Conservation (phyloP, 2,329 filamentous ascomycete species). For the Coleophoma crateriformis region DNA sequence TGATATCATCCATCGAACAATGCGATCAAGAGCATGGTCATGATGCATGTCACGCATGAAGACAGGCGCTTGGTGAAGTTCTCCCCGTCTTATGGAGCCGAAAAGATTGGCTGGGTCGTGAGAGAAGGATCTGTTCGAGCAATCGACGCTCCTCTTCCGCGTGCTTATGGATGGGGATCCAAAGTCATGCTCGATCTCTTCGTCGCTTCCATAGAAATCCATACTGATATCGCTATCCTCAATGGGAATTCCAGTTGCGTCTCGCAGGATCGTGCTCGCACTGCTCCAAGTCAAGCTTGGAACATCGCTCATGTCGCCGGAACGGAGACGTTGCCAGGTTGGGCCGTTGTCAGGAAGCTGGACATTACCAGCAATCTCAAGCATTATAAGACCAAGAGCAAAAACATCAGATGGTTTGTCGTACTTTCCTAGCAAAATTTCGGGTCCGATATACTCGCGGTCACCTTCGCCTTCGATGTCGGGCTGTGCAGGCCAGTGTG, state of each 20-base stretch:
- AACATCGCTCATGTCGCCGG: conserved; percentile 83
- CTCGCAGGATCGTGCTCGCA: conserved; percentile 64
- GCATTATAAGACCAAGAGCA: conserved; percentile 86
- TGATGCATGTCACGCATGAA: conserved; percentile 84
- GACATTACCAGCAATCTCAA: conserved; percentile 92
- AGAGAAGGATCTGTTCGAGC: conserved; percentile 22
- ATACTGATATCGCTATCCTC: conserved; percentile 25
- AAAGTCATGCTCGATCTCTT: conserved; percentile 30
- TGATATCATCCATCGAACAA: conserved; percentile 85
- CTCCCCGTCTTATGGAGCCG: conserved; percentile 39
- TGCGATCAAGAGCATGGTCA: conserved; percentile 70
- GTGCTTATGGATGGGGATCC: conserved; percentile 27
- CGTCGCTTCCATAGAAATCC: conserved; percentile 31
- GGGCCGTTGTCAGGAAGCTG: conserved; percentile 88
- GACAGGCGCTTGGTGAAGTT: conserved; percentile 64
- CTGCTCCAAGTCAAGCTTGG: conserved; percentile 82
- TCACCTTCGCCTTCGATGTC: conserved; percentile 89
- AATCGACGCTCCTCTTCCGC: conserved; percentile 21
- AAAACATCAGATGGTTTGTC: conserved; percentile 94
- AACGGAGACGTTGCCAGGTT: conserved; percentile 84
- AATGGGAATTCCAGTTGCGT: conserved; percentile 67
- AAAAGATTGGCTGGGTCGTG: conserved; percentile 28
- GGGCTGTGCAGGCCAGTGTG: conserved; percentile 67
- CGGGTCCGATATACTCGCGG: conserved; percentile 91
- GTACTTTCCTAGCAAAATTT: conserved; percentile 79